Evolutionary conservation across 1,284 basidiomycete species (phyloP), one percentile per base, ranked within the genome.

Genomic region (Irpex sp.): DNA sequence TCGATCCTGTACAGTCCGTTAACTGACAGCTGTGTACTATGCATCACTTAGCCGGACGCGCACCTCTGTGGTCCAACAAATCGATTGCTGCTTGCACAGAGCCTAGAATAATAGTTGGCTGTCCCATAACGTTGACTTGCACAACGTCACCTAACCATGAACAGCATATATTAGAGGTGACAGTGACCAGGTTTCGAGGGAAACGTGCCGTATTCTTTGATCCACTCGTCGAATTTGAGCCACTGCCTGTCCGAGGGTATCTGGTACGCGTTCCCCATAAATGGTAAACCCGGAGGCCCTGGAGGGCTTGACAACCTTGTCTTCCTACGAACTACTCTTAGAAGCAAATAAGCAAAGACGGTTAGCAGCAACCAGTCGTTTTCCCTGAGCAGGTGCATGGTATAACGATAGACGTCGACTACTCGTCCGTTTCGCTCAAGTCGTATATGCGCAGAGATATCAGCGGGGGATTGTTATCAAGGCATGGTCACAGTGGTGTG

Each of bases 151-250:
- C 75, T 76, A 26, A 8, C 15, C 15, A 9, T 8, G 21, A 58
- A 19, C 19, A 38, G 7, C 8, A 57, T 51, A 19, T n/a, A 9
- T 6, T 49, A 36, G 9, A 37, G 36, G 9, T 17, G 13, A 38
- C 6, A 13, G 15, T n/a, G 9, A 63, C 36, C 38, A 60, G 13
- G 47, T n/a, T 36, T 26, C 26, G n/a, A 38, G 38, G 8, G 7
- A 36, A 19, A 65, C 72, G 11, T 57, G 76, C 76, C 76, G 58
- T 76, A 77, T 37, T 57, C 58, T 37, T 59, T 58, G 5, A 66
- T 67, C 76, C 76, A 78, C 36, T 71, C 63, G 31, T 73, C 68
- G 62, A 74, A 78, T 54, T 67, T 71, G 26, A 75, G 60, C 75
- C 76, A 77, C 47, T 74, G 70, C 44, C 71, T 72, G 36, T 70